Evolutionary conservation across 257 asterid species (phyloP).

Genomic region (Ilex aquifolium): DNA sequence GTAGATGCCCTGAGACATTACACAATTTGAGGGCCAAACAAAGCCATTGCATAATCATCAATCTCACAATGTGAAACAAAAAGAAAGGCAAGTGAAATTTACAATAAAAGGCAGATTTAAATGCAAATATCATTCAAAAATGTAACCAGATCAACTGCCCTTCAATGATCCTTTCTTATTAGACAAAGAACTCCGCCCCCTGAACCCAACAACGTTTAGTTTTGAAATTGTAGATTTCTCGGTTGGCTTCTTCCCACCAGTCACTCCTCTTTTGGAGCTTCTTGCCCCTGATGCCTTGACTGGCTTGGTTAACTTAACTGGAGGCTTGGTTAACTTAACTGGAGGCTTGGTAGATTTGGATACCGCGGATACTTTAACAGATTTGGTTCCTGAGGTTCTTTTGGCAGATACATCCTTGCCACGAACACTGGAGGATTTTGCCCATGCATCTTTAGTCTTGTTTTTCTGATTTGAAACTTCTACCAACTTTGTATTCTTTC

Average conservation of each 20-base stretch:
- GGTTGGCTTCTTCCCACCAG: slow-evolving; percentile 35
- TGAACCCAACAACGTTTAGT: slow-evolving; percentile 86
- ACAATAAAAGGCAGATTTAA: too few relatives aligned
- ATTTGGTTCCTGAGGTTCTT: slow-evolving; percentile 31
- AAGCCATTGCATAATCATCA: not conserved
- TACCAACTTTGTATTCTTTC: slow-evolving; percentile 40
- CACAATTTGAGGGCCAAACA: too few relatives aligned
- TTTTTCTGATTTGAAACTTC: slow-evolving; percentile 39
- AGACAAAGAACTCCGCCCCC: slow-evolving; percentile 62
- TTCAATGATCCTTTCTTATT: slow-evolving; percentile 24
- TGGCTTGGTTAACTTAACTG: slow-evolving; percentile 29
- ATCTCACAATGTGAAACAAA: slow-evolving; percentile 6
- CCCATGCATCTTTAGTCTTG: slow-evolving; percentile 26
- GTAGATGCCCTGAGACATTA: too few relatives aligned
- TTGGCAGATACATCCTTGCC: slow-evolving; percentile 29
- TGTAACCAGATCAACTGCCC: slow-evolving; percentile 25
- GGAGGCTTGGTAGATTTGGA: slow-evolving; percentile 33
- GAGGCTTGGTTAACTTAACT: slow-evolving; percentile 31
- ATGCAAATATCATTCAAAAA: too few relatives aligned
- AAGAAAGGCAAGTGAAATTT: too few relatives aligned
- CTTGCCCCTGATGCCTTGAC: slow-evolving; percentile 31
- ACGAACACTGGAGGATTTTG: slow-evolving; percentile 30
- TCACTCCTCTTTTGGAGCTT: slow-evolving; percentile 23
- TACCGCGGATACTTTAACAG: slow-evolving; percentile 30
- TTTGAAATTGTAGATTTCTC: slow-evolving; percentile 42